Evolutionary conservation across 2,329 filamentous ascomycete genomes (phyloP), one percentile per base, ranked within the genome.

Genomic region (Aspergillus pseudoglaucus): DNA sequence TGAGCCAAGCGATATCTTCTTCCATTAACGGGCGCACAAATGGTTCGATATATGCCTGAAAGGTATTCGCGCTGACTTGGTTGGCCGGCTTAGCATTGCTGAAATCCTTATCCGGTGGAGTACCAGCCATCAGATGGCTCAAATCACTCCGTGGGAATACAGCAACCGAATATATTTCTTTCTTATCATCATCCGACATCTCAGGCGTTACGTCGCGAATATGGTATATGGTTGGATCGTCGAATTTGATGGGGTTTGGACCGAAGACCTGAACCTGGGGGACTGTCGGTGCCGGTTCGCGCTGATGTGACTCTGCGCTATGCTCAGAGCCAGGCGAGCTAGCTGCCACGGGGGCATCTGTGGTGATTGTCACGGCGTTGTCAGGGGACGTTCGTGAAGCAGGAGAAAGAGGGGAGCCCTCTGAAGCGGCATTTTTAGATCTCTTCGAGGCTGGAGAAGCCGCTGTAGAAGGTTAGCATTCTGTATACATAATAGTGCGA

Each of bases 101-200:
- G 62, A 96, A 97, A 71, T 98, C 93, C 65, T 88, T 90, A 67
- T 97, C 90, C 1, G 93, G 91, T 1, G 90, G 87, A 35, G 87
- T 84, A 42, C 93, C 93, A 9, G 91, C 87, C 54, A 95, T 94
- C 56, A 93, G 76, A 62, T 96, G 85, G 49, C 83, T 78, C 7
- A 98, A 77, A 61, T 96, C 88, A 54, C 81, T 85, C 45, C 78
- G 79, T 0, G 93, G 93, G 63, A 93, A 98, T 12, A 81, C 77
- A 4, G 87, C 83, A 14, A 98, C 93, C 6, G 88, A 89, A 66
- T 88, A 94, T 45, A 97, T 91, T 56, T 87, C 82, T 63, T 86
- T 90, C 66, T 85, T 88, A 60, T 95, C 85, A n/a, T 91, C 85
- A 48, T 90, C 82, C 2, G 82, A 78, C 85, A 95, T 95, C 54